These are phyloP conservation scores for Daldinia sp. DNA, from an alignment of 2,329 filamentous ascomycete species.

Conservation along the genomic window DNA sequence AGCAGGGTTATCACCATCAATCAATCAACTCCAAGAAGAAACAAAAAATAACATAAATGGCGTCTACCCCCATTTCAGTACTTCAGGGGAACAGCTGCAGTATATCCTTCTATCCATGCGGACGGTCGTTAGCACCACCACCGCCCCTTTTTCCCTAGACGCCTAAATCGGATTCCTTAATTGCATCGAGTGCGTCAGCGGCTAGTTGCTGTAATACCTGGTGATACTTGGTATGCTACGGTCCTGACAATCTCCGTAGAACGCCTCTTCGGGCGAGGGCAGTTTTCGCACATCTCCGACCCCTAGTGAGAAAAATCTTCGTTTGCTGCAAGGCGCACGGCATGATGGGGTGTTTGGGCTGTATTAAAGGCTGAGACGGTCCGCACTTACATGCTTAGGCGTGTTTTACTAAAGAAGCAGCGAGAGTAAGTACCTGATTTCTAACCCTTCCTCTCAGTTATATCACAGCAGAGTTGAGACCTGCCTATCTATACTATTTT, in stretches of 20 bases:
- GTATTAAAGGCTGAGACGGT: not conserved
- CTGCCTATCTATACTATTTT: not conserved
- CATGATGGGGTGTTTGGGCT: not conserved
- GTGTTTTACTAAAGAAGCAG: not conserved
- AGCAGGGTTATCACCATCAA: not conserved
- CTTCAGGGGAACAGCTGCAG: no score
- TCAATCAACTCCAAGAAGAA: no score
- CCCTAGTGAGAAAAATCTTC: not conserved
- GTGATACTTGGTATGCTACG: not conserved
- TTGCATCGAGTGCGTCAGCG: not conserved
- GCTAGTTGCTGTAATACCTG: not conserved
- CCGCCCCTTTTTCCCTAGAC: not conserved
- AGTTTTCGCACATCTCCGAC: slow-evolving; percentile 20
- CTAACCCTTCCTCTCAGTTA: not conserved
- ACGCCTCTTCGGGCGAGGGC: slow-evolving; percentile 8
- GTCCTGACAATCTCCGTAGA: not conserved
- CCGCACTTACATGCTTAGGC: not conserved
- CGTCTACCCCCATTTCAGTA: no score
- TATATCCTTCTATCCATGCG: not conserved
- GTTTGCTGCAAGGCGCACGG: not conserved
- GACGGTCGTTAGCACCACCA: not conserved
- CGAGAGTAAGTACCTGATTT: not conserved
- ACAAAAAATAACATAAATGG: no score
- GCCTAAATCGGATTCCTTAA: no score
- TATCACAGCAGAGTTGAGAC: not conserved